These are phyloP conservation scores for Cucurbita argyrosperma DNA, from an alignment of 306 rosid genomes.

Conservation along the genomic window DNA sequence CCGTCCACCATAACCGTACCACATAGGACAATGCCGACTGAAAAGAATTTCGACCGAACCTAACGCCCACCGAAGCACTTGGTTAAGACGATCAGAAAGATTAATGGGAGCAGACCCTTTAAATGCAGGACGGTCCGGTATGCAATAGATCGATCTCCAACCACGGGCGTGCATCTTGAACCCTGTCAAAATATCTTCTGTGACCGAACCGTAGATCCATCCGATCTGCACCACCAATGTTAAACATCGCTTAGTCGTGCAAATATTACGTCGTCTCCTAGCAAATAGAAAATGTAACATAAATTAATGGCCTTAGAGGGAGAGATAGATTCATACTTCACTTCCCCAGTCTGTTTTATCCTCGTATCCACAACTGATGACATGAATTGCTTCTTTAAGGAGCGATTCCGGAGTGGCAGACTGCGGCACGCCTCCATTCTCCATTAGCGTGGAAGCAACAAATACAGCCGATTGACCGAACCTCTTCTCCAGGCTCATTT, in stretches of 20 bases:
- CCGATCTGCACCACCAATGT: slow-evolving; percentile 49
- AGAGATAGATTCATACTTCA: slow-evolving; percentile 35
- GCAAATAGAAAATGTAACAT: neutral
- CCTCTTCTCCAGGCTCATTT: slow-evolving; percentile 93
- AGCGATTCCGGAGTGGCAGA: slow-evolving; percentile 91
- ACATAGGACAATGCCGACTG: slow-evolving; percentile 89
- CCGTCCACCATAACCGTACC: slow-evolving; percentile 96
- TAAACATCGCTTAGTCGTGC: neutral
- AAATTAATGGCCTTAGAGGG: neutral
- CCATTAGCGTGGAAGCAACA: slow-evolving; percentile 95
- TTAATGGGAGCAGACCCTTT: slow-evolving; percentile 98
- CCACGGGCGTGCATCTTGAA: slow-evolving; percentile 99
- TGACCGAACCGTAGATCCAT: slow-evolving; percentile 97
- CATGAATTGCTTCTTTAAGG: slow-evolving; percentile 96
- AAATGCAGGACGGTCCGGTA: slow-evolving; percentile 81
- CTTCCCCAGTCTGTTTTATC: slow-evolving; percentile 91
- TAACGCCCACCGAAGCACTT: slow-evolving; percentile 95
- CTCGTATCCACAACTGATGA: slow-evolving; percentile 96
- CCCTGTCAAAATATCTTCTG: slow-evolving; percentile 98
- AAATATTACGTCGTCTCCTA: no score
- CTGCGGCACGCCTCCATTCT: slow-evolving; percentile 97
- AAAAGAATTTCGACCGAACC: slow-evolving; percentile 96
- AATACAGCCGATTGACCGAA: slow-evolving; percentile 92
- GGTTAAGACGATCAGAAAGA: slow-evolving; percentile 97
- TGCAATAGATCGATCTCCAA: slow-evolving; percentile 94